Evolutionary conservation across 805 yeast genomes (phyloP), one percentile per base, ranked within the genome.

Genomic region (Saturnispora zaruensis): DNA sequence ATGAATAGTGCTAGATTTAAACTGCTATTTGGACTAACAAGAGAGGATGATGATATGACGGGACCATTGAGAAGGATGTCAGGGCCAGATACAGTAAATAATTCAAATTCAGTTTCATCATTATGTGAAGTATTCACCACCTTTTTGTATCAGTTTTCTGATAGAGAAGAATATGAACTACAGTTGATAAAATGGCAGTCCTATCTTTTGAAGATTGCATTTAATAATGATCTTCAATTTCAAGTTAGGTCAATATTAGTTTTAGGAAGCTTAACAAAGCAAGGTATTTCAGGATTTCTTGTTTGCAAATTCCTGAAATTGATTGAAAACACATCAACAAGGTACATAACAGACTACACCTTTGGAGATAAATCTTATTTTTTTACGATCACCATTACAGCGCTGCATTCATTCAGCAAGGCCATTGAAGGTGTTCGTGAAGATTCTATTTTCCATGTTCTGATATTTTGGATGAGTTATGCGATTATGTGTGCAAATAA

Each of bases 181-280:
- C 84, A 88, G 83, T 71, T 78, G 54, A 68, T 79, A 5, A 74
- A 82, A 52, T 86, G 88, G 84, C 75, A 77, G 52, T 73, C 83
- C 34, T 75, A 77, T 55, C 76, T 83, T 4, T 69, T 81, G 52
- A 82, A 79, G 54, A 75, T 85, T 18, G 81, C 86, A 0, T 80
- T 81, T 58, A 67, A 70, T 43, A 65, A 70, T 3, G 71, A 73
- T 24, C 77, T 87, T 0, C 75, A 81, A 34, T 71, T 85, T 45
- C 86, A 84, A 57, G 77, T 79, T 5, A 71, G 91, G 49, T 86
- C 89, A 0, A 67, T 82, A 53, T 68, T 86, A 54, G 75, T 85
- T 5, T 71, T 86, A 16, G 93, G 96, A 37, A 78, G 83, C 34
- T 63, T 87, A 41, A 75, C 87, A 0, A 77, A 77, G 53, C 66